Percentiles rank a stretch among this genome's conserved stretches.
Conservation (phyloP, 1,139 yeast genomes). For the Geotrichum restrictum region DNA sequence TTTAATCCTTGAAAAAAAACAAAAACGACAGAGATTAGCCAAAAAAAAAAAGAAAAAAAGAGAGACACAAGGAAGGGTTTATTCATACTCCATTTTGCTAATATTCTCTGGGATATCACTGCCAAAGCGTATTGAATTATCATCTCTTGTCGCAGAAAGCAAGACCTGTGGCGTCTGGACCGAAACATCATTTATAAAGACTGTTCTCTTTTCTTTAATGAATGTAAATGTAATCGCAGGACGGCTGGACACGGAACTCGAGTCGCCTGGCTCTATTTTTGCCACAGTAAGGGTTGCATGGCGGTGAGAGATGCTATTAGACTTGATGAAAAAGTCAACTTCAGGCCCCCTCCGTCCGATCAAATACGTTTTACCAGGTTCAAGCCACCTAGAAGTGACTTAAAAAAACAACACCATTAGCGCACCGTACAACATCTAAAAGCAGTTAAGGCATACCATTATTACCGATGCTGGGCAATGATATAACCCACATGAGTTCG, state of each 20-base stretch:
- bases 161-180: not conserved
- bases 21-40: slow-evolving; percentile 10
- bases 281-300: slow-evolving; percentile 23
- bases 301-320: slow-evolving; percentile 27
- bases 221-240: slow-evolving; percentile 3
- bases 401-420: not conserved
- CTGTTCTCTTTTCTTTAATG: not conserved
- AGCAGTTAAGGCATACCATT: not conserved
- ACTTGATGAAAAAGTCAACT: slow-evolving; percentile 22
- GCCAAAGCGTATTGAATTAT: not conserved
- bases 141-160: not conserved
- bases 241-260: slow-evolving; percentile 5
- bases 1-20: slow-evolving; percentile 11
- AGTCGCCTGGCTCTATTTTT: slow-evolving; percentile 6
- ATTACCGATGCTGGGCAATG: not conserved
- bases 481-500: slow-evolving; percentile 5
- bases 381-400: slow-evolving; percentile 26
- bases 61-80: slow-evolving; percentile 20
- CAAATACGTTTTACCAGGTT: slow-evolving; percentile 23
- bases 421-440: no score
- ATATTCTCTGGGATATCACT: not conserved
- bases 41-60: slow-evolving; percentile 8
- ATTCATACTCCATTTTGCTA: slow-evolving; percentile 12
- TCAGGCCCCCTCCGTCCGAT: slow-evolving; percentile 29
- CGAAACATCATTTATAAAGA: not conserved